Conservation (phyloP, 352 stramenopile species). For the Pythium plurisporium region DNA sequence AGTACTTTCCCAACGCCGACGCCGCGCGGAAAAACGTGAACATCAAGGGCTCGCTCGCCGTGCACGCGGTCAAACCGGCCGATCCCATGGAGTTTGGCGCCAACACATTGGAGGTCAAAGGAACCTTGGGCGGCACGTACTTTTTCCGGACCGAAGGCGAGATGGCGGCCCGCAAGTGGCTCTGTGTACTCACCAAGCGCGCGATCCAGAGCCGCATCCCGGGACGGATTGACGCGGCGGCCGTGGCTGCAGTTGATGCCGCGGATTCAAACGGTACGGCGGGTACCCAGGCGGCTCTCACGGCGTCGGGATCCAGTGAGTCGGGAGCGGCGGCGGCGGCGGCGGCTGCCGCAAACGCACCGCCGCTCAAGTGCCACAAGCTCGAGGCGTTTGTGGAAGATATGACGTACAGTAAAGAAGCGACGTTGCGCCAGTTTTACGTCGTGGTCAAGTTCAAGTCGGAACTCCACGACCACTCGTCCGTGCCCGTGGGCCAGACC, state of each 20-base stretch:
- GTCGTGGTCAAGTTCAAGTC: slow-evolving; percentile 84
- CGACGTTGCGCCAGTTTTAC: slow-evolving; percentile 76
- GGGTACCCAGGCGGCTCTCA: not conserved
- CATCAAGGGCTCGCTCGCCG: slow-evolving; percentile 67
- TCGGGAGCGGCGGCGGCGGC: no score
- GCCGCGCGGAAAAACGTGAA: slow-evolving; percentile 72
- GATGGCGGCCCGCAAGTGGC: slow-evolving; percentile 70
- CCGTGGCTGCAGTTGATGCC: slow-evolving; percentile 31
- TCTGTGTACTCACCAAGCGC: slow-evolving; percentile 77
- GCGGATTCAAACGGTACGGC: not conserved
- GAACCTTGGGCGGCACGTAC: slow-evolving; percentile 74
- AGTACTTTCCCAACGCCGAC: slow-evolving; percentile 78
- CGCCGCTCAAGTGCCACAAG: slow-evolving; percentile 55
- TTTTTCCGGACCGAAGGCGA: slow-evolving; percentile 79
- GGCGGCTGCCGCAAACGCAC: no score
- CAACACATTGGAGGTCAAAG: slow-evolving; percentile 71
- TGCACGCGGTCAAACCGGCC: slow-evolving; percentile 73
- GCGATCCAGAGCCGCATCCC: slow-evolving; percentile 70
- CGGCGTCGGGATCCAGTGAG: not conserved
- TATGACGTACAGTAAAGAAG: slow-evolving; percentile 73
- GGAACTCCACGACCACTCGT: slow-evolving; percentile 70
- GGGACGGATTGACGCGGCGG: slow-evolving; percentile 56
- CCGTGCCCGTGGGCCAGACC: slow-evolving; percentile 70
- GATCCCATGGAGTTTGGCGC: slow-evolving; percentile 68
- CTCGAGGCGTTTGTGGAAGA: slow-evolving; percentile 64